These are phyloP conservation scores for Elsinoe australis DNA, from an alignment of 2,329 filamentous ascomycete species.

Conservation along the genomic window DNA sequence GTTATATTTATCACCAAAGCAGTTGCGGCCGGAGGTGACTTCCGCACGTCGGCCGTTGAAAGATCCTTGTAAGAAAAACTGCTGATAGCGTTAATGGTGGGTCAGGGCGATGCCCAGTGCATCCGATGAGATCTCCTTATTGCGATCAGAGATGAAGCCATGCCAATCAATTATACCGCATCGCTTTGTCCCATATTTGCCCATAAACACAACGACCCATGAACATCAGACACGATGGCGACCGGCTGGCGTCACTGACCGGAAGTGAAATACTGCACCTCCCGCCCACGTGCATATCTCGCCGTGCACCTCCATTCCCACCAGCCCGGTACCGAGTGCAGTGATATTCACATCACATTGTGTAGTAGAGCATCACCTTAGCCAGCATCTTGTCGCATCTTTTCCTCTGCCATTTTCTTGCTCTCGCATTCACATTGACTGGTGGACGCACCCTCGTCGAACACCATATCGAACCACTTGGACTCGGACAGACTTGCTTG, in stretches of 20 bases:
- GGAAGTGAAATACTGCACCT: constrained; percentile 3
- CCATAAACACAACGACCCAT: constrained; percentile 2
- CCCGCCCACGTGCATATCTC: neutral
- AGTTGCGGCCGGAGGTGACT: neutral
- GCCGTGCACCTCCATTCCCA: constrained; percentile 4
- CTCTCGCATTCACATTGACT: too few relatives aligned
- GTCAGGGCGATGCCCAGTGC: neutral
- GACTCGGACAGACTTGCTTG: too few relatives aligned
- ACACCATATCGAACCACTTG: too few relatives aligned
- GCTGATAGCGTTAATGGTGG: constrained; percentile 12
- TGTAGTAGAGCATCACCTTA: neutral
- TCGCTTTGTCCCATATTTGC: constrained; percentile 11
- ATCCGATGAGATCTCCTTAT: constrained; percentile 10
- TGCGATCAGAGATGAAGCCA: constrained; percentile 2
- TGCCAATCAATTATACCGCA: neutral
- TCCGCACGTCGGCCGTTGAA: constrained; percentile 9
- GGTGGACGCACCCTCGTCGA: too few relatives aligned
- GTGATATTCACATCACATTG: constrained; percentile 11
- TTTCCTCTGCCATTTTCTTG: too few relatives aligned
- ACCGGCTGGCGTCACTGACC: neutral
- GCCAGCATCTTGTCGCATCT: constrained; percentile 3
- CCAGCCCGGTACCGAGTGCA: constrained; percentile 5
- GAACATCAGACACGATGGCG: neutral
- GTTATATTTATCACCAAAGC: neutral
- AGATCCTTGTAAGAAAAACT: constrained; percentile 15